A percentile compares a stretch with the other conserved stretches of the same genome.
phyloP scores from a whole-genome alignment of 306 rosid genomes.

The Trifolium pratense region DNA sequence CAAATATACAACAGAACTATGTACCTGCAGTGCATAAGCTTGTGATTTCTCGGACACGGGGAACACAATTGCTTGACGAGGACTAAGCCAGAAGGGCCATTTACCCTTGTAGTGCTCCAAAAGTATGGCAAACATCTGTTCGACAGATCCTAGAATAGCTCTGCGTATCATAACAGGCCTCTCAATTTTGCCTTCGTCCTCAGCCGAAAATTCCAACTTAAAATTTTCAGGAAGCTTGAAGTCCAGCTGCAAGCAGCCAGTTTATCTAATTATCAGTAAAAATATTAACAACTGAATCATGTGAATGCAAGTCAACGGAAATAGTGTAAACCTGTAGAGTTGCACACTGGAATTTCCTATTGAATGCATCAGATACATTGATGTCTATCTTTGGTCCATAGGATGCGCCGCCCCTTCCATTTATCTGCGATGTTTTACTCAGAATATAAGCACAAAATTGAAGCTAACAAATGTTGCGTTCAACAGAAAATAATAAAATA shows the following conservation, averaged over 20 bases:
- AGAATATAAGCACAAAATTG: conserved; percentile 40
- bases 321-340: conserved; percentile 67
- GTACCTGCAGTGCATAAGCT: conserved; percentile 73
- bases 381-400: conserved; percentile 91
- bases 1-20: neutral
- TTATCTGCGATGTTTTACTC: conserved; percentile 53
- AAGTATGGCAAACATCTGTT: conserved; percentile 84
- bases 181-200: conserved; percentile 90
- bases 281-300: neutral
- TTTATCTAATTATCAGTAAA: neutral
- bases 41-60: conserved; percentile 88
- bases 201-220: conserved; percentile 79
- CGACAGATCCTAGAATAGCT: conserved; percentile 89
- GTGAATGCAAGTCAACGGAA: neutral
- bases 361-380: conserved; percentile 88
- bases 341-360: conserved; percentile 88
- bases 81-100: conserved; percentile 99
- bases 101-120: conserved; percentile 94
- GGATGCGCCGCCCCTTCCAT: conserved; percentile 91
- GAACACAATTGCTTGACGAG: conserved; percentile 92
- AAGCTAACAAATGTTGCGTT: conserved; percentile 25
- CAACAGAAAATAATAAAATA: conserved; percentile 25
- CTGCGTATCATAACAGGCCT: conserved; percentile 91
- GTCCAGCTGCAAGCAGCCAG: neutral
- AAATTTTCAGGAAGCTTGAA: neutral